These are phyloP conservation scores for Exophiala mesophila DNA, from an alignment of 2,329 filamentous ascomycete species.

Conservation along the genomic window DNA sequence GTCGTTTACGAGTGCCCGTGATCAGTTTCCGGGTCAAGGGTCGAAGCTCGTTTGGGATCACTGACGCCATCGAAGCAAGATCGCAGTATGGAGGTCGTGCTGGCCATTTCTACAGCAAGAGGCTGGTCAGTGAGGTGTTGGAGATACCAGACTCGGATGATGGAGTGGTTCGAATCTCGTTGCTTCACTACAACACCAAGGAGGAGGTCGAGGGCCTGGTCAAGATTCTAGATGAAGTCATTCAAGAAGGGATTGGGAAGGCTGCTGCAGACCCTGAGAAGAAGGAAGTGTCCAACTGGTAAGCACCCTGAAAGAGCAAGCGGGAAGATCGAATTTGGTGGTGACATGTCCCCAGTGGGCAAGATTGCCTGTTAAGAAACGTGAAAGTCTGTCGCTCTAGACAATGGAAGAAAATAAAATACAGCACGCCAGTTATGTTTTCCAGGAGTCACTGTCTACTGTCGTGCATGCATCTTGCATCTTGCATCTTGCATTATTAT, in stretches of 20 bases:
- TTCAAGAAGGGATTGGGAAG: slow-evolving; percentile 21
- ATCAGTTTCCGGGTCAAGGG: slow-evolving; percentile 63
- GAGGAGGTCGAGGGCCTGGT: slow-evolving; percentile 27
- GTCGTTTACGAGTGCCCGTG: slow-evolving; percentile 54
- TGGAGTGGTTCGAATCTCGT: slow-evolving; percentile 64
- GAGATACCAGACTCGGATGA: slow-evolving; percentile 51
- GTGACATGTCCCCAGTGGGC: no score
- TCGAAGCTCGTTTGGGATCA: slow-evolving; percentile 46
- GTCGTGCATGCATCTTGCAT: no score
- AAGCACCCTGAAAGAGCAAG: no score
- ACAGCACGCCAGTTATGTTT: no score
- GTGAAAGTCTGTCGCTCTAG: no score
- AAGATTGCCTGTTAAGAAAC: no score
- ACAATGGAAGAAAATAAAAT: no score
- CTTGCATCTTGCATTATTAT: no score
- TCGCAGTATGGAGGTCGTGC: slow-evolving; percentile 60
- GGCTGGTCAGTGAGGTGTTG: slow-evolving; percentile 57
- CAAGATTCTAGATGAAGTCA: slow-evolving; percentile 26
- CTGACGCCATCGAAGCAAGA: slow-evolving; percentile 57
- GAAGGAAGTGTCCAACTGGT: slow-evolving; percentile 23
- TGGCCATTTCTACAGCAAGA: slow-evolving; percentile 65
- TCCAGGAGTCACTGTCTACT: no score
- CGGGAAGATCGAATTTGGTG: no score
- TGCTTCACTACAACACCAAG: slow-evolving; percentile 67
- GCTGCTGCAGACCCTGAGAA: slow-evolving; percentile 14